phyloP scores from a whole-genome alignment of 2,329 filamentous ascomycete genomes.

The Whalleya microplaca region DNA sequence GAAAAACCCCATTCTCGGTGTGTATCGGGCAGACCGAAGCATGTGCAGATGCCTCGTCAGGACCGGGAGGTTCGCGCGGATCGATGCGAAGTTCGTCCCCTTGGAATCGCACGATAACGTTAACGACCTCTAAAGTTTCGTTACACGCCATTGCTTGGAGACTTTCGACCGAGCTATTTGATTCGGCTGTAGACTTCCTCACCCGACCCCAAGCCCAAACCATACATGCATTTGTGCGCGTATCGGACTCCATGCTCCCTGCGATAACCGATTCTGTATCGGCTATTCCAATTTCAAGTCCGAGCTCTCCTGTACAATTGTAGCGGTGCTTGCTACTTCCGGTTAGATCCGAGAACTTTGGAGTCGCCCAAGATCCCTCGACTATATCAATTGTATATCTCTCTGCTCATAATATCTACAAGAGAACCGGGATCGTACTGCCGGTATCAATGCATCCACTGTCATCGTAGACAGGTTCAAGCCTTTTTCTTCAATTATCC shows the following conservation, averaged over 20 bases:
- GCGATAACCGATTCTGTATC: no score
- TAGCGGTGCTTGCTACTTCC: no score
- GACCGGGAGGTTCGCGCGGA: constrained; percentile 31
- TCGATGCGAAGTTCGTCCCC: constrained; percentile 32
- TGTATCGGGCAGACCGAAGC: constrained; percentile 20
- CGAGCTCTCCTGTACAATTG: no score
- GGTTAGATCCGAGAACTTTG: no score
- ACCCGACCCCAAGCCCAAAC: constrained; percentile 44
- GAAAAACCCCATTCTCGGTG: neutral
- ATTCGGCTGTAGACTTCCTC: constrained; percentile 28
- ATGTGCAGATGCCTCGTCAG: constrained; percentile 28
- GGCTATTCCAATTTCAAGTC: no score
- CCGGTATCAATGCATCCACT: neutral
- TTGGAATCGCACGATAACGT: constrained; percentile 21
- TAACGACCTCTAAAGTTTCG: constrained; percentile 40
- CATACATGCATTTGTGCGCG: no score
- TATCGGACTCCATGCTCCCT: no score
- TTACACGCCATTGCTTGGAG: constrained; percentile 44
- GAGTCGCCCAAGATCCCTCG: no score
- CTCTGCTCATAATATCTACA: constrained; percentile 19
- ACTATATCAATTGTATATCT: no score
- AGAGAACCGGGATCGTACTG: neutral
- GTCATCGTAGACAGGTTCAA: no score
- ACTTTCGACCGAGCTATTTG: constrained; percentile 35
- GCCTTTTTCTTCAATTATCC: no score